A percentile compares a stretch with the other conserved stretches of the same genome.
Evolutionary conservation across 1,139 yeast genomes (phyloP).

Genomic region (Yamadazyma jaroonii): DNA sequence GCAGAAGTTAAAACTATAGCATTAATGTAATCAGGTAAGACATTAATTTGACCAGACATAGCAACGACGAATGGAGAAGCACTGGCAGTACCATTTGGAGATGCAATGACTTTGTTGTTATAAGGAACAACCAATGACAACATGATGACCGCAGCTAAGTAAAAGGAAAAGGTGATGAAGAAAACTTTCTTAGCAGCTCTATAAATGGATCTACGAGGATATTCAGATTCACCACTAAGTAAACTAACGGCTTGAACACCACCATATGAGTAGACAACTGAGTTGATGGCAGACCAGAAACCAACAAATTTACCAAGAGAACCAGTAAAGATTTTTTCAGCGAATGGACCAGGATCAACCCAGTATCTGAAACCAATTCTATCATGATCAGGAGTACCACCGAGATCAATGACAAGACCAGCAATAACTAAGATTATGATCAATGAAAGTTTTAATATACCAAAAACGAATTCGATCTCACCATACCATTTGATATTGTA

Average conservation of each 20-base stretch:
- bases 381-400: slow-evolving; percentile 39
- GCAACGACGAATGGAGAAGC: slow-evolving; percentile 45
- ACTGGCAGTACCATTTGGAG: slow-evolving; percentile 24
- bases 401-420: slow-evolving; percentile 34
- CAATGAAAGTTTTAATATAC: slow-evolving; percentile 49
- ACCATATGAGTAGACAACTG: slow-evolving; percentile 79
- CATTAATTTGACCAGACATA: slow-evolving; percentile 34
- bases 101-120: slow-evolving; percentile 33
- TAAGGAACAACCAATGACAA: slow-evolving; percentile 47
- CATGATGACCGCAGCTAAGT: slow-evolving; percentile 43
- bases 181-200: slow-evolving; percentile 70
- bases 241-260: slow-evolving; percentile 59
- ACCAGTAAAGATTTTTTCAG: slow-evolving; percentile 54
- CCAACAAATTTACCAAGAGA: slow-evolving; percentile 54
- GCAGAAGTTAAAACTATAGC: slow-evolving; percentile 51
- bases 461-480: slow-evolving; percentile 40
- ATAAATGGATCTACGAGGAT: slow-evolving; percentile 67
- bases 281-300: slow-evolving; percentile 74
- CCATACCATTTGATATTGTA: slow-evolving; percentile 46
- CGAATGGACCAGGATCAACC: slow-evolving; percentile 46
- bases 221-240: slow-evolving; percentile 81
- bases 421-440: slow-evolving; percentile 49
- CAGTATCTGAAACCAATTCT: slow-evolving; percentile 40
- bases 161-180: slow-evolving; percentile 65
- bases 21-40: slow-evolving; percentile 48